Conservation (phyloP, 73 alveolate genomes). For the Paramecium biaurelia region DNA sequence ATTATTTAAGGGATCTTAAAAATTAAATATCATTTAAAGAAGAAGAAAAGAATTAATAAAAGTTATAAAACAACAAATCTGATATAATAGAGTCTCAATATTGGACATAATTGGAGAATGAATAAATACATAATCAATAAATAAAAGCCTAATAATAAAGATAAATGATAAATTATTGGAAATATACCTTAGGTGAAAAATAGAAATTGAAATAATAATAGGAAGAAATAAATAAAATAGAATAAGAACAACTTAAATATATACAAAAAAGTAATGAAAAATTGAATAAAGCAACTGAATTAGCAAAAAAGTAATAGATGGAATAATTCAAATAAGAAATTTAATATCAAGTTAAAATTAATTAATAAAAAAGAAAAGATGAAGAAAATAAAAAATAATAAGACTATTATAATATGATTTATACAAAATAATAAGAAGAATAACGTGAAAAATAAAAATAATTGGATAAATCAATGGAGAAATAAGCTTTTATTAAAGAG, state of each 20-base stretch:
- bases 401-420: background rate
- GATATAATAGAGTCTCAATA: background rate
- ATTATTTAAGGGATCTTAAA: constrained; percentile 2
- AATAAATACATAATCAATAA: background rate
- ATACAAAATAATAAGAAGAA: background rate
- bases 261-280: background rate
- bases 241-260: background rate
- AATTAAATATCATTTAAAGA: background rate
- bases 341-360: background rate
- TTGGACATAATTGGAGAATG: background rate
- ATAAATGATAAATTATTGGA: background rate
- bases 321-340: constrained; percentile 1
- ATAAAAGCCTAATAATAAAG: background rate
- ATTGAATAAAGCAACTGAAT: background rate
- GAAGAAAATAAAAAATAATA: background rate
- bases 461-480: background rate
- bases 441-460: background rate
- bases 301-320: background rate
- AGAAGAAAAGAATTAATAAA: background rate
- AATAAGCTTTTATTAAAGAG: background rate
- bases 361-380: background rate
- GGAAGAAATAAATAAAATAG: background rate
- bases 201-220: background rate
- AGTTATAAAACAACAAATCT: background rate
- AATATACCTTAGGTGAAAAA: background rate